Evolutionary conservation across 2,329 filamentous ascomycete genomes (phyloP).

Genomic region (Claviceps pazoutovae): DNA sequence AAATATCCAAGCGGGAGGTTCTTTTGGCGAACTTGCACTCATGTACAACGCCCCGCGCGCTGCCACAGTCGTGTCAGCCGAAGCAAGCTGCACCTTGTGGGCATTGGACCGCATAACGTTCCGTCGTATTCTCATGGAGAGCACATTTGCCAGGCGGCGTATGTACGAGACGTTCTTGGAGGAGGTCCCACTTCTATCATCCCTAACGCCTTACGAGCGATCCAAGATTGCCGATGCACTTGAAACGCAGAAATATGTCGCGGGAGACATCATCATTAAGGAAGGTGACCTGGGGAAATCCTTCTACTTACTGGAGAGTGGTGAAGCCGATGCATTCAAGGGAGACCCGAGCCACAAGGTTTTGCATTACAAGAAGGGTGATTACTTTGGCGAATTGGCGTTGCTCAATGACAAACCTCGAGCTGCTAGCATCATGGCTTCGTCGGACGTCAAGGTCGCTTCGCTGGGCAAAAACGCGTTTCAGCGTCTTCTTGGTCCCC

Average conservation of each 20-base stretch:
- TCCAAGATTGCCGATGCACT: conserved; percentile 96
- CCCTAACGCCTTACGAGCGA: conserved; percentile 80
- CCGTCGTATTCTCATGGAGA: conserved; percentile 95
- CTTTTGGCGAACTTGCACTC: conserved; percentile 88
- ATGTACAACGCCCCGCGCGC: conserved; percentile 98
- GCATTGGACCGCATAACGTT: conserved; percentile 91
- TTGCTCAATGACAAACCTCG: conserved; percentile 86
- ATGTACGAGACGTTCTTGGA: conserved; percentile 97
- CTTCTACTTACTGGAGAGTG: conserved; percentile 82
- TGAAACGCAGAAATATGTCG: conserved; percentile 73
- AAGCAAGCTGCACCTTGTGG: conserved; percentile 72
- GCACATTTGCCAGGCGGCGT: conserved; percentile 83
- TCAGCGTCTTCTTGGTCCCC: conserved; percentile 80
- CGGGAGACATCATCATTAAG: conserved; percentile 70
- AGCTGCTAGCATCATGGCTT: conserved; percentile 74
- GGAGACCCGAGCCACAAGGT: conserved; percentile 55
- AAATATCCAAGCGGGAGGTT: conserved; percentile 73
- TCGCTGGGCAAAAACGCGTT: conserved; percentile 89
- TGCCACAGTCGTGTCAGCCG: conserved; percentile 78
- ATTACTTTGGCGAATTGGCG: conserved; percentile 94
- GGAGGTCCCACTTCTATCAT: conserved; percentile 74
- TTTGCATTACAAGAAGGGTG: conserved; percentile 75
- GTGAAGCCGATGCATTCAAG: conserved; percentile 78
- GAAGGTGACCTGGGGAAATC: conserved; percentile 85
- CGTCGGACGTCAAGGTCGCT: conserved; percentile 83